phyloP scores from a whole-genome alignment of 768 basidiomycete genomes.

The Mycena filopes region DNA sequence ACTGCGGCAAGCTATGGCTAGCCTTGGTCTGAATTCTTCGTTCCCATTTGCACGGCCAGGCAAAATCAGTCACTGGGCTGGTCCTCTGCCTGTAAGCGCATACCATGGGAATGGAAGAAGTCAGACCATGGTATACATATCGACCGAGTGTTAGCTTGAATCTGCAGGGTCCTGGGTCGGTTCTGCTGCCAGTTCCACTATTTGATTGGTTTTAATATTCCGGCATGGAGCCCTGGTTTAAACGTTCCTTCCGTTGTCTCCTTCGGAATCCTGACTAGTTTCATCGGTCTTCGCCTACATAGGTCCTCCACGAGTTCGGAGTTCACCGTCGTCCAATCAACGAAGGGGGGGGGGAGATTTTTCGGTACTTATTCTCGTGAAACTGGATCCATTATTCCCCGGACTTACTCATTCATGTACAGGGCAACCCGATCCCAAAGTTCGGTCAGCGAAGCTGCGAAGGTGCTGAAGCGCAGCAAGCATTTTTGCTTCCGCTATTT shows the following conservation, averaged over 20 bases:
- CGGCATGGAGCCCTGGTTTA: no score
- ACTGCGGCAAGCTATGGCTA: not conserved
- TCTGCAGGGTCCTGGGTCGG: constrained; percentile 21
- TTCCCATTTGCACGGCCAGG: constrained; percentile 30
- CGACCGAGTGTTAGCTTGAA: constrained; percentile 29
- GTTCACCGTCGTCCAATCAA: no score
- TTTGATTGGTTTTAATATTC: no score
- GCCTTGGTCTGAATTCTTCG: constrained; percentile 30
- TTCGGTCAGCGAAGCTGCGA: not conserved
- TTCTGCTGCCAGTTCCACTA: not conserved
- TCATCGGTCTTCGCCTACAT: not conserved
- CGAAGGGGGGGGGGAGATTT: not conserved
- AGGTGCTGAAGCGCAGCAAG: not conserved
- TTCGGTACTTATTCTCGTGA: not conserved
- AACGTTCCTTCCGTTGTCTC: no score
- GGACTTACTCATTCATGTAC: not conserved
- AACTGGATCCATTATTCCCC: no score
- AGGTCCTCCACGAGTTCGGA: no score
- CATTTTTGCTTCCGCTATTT: constrained; percentile 9
- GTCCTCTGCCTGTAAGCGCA: constrained; percentile 44
- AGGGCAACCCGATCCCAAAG: not conserved
- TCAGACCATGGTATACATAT: constrained; percentile 46
- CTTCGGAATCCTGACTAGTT: not conserved
- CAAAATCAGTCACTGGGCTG: constrained; percentile 13
- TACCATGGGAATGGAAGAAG: constrained; percentile 71